These are phyloP conservation scores for Trichocladium uniseriatum DNA, from an alignment of 495 filamentous ascomycete genomes.

Conservation along the genomic window DNA sequence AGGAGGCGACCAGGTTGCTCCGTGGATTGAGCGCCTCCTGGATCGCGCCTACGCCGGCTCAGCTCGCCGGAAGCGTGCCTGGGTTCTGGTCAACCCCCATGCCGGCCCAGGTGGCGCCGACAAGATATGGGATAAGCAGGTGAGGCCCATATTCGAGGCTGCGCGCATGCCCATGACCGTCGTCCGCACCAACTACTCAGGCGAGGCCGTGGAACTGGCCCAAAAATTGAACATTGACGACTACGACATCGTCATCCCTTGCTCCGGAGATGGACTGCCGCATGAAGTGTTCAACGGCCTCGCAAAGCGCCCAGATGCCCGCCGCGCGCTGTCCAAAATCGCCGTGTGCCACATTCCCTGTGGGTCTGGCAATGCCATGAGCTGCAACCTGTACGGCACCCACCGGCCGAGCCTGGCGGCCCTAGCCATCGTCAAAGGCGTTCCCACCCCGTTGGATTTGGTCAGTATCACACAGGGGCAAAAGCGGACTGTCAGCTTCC, in stretches of 20 bases:
- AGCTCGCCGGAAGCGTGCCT: slow-evolving; percentile 64
- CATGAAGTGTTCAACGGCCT: slow-evolving; percentile 95
- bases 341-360: slow-evolving; percentile 86
- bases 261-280: slow-evolving; percentile 85
- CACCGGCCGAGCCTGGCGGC: slow-evolving; percentile 66
- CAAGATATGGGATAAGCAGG: slow-evolving; percentile 63
- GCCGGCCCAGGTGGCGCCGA: slow-evolving; percentile 73
- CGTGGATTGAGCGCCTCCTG: slow-evolving; percentile 57
- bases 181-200: slow-evolving; percentile 58
- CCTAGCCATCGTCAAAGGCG: slow-evolving; percentile 73
- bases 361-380: slow-evolving; percentile 90
- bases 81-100: slow-evolving; percentile 85
- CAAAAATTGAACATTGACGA: slow-evolving; percentile 67
- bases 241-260: slow-evolving; percentile 77
- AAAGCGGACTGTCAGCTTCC: slow-evolving; percentile 66
- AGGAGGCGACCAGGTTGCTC: slow-evolving; percentile 42
- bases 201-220: slow-evolving; percentile 73
- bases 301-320: slow-evolving; percentile 62
- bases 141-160: slow-evolving; percentile 75
- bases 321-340: slow-evolving; percentile 63
- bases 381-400: slow-evolving; percentile 79
- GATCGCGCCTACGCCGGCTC: slow-evolving; percentile 57
- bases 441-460: slow-evolving; percentile 72
- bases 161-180: slow-evolving; percentile 71
- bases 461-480: slow-evolving; percentile 78